Base-by-base conservation (phyloP, 2,329 filamentous ascomycete species). In the Colletotrichum eremochloae region DNA sequence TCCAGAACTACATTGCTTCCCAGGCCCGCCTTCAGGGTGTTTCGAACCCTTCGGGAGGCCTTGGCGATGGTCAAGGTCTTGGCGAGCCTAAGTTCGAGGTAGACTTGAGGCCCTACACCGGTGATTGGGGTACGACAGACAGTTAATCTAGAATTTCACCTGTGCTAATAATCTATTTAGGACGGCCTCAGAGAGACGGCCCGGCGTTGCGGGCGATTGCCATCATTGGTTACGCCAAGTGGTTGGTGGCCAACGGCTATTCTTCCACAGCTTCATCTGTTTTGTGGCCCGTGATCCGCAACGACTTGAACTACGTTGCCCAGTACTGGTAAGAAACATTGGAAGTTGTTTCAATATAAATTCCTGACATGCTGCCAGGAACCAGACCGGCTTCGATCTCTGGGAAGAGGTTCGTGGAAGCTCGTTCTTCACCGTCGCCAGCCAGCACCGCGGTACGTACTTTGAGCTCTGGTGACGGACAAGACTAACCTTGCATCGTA, bases 341-440 rank as follows among this genome's bases (percentile, higher is more conserved):
- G 14, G 3, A 20, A n/a, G 5, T 31, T 9, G n/a, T 57, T 14
- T 20, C 31, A 5, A 50, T 31, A n/a, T 36, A n/a, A 15, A 18
- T 6, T 14, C 38, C 68, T 75, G 33, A 75, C 63, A 33, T 20
- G 14, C 31, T 29, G 31, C 1, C 7, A 85, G 84, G 87, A 89
- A 89, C 78, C 81, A 85, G 74, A 88, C 87, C 0, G 88, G 88
- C 7, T 96, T 90, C 77, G 94, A 97, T 79, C 86, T 97, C 3
- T 96, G 94, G 94, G 94, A 96, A 79, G 94, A 96, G 80, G 89
- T 95, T 18, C 84, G 86, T 33, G 92, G 93, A 52, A 91, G 89
- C 31, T 95, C 93, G 0, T 96, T 95, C 84, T 97, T 96, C 81
- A 96, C 94, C 1, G 83, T 91, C 42, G 89, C 90, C 3, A 87